Conservation (phyloP, 805 yeast genomes). For the Danielia oregonensis region DNA sequence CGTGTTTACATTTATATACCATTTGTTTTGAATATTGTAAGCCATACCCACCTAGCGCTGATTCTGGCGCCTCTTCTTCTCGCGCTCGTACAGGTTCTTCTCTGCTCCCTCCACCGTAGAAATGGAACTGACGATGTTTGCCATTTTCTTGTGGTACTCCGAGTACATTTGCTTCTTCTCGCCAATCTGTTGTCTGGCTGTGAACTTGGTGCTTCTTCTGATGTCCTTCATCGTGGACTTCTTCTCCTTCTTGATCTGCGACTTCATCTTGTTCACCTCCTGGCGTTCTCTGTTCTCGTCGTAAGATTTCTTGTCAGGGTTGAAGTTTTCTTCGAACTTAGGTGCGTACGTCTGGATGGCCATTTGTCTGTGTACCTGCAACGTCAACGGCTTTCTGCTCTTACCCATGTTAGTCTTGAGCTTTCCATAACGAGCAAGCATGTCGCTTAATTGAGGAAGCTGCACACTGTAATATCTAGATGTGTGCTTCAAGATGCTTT, state of each 20-base stretch:
- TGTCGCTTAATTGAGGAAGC: constrained; percentile 26
- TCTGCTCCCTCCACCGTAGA: constrained; percentile 95
- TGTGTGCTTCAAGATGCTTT: constrained; percentile 38
- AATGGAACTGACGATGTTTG: constrained; percentile 78
- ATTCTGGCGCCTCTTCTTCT: constrained; percentile 61
- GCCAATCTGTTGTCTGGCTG: constrained; percentile 77
- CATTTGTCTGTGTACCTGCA: constrained; percentile 81
- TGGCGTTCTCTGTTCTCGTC: constrained; percentile 79
- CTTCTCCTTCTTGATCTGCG: constrained; percentile 86
- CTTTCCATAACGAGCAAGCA: constrained; percentile 45
- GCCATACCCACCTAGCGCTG: constrained; percentile 9
- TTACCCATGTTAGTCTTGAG: constrained; percentile 29
- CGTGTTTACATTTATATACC: not conserved
- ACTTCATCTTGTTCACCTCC: constrained; percentile 77
- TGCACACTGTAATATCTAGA: constrained; percentile 30
- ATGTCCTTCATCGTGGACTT: constrained; percentile 85
- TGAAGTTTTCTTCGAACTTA: constrained; percentile 91
- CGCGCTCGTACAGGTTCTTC: constrained; percentile 87
- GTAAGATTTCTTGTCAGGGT: constrained; percentile 90
- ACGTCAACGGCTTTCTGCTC: constrained; percentile 56
- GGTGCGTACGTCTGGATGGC: constrained; percentile 86
- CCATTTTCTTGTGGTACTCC: constrained; percentile 87
- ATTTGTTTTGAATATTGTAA: not conserved
- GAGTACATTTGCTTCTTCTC: constrained; percentile 72
- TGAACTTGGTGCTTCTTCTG: constrained; percentile 83